These are phyloP conservation scores for Sclerotinia trifoliorum DNA, from an alignment of 2,329 filamentous ascomycete species.

Conservation along the genomic window DNA sequence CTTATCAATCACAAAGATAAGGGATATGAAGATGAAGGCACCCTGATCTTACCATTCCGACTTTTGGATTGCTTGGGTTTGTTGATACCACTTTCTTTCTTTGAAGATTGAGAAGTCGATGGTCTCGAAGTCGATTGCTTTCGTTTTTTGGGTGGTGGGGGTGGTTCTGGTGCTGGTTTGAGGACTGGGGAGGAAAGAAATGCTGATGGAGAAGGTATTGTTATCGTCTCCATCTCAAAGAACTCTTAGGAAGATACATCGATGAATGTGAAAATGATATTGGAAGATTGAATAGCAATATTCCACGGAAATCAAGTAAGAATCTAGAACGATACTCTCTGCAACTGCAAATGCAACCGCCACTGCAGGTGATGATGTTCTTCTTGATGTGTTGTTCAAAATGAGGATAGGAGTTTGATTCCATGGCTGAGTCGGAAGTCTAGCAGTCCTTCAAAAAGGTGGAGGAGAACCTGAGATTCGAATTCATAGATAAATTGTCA, in stretches of 20 bases:
- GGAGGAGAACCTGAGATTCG: slow-evolving; percentile 18
- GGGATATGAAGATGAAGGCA: slow-evolving; percentile 22
- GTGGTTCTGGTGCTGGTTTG: slow-evolving; percentile 37
- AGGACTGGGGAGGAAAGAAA: slow-evolving; percentile 46
- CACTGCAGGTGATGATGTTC: slow-evolving; percentile 9
- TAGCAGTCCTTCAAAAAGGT: slow-evolving; percentile 8
- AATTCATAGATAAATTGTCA: slow-evolving; percentile 5
- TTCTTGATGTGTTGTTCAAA: slow-evolving; percentile 22
- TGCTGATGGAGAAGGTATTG: slow-evolving; percentile 58
- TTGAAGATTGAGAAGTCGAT: slow-evolving; percentile 29
- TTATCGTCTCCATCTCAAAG: slow-evolving; percentile 55
- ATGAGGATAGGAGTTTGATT: slow-evolving; percentile 10
- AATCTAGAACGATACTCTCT: slow-evolving; percentile 6
- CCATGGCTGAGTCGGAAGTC: slow-evolving; percentile 12
- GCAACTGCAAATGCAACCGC: neutral
- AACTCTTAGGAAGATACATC: slow-evolving; percentile 30
- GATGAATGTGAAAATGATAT: slow-evolving; percentile 22
- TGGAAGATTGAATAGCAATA: slow-evolving; percentile 4
- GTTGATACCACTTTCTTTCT: slow-evolving; percentile 42
- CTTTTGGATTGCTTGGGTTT: slow-evolving; percentile 75
- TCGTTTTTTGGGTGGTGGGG: slow-evolving; percentile 30
- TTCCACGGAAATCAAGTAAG: neutral
- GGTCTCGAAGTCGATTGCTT: slow-evolving; percentile 32
- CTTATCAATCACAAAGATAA: slow-evolving; percentile 36
- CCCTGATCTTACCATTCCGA: slow-evolving; percentile 61